A percentile compares a stretch with the other conserved stretches of the same genome.
Conservation (phyloP, 2,329 filamentous ascomycete species). For the Arthrobotrys pseudoclavata region DNA sequence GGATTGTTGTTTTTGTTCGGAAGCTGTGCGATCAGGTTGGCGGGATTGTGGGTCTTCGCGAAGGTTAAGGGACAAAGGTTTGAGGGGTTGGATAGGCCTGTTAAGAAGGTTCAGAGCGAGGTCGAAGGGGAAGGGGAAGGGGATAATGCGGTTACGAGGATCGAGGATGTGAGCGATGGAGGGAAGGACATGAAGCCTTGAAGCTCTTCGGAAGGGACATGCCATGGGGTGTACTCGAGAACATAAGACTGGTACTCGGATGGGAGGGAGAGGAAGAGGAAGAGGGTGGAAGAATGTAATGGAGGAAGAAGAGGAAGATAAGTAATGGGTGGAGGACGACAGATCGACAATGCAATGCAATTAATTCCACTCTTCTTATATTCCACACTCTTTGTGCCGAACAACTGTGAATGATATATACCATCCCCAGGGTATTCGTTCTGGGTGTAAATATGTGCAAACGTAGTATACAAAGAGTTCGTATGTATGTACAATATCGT, state of each 20-base stretch:
- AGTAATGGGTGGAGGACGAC: neutral
- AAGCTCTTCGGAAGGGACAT: no score
- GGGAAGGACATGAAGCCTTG: slow-evolving; percentile 11
- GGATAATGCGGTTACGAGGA: neutral
- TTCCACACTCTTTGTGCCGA: neutral
- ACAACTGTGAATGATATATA: neutral
- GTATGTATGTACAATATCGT: slow-evolving; percentile 26
- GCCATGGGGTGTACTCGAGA: no score
- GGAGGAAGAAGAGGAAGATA: slow-evolving; percentile 7
- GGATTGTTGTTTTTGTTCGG: slow-evolving; percentile 42
- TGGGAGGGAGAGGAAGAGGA: neutral
- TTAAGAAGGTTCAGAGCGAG: slow-evolving; percentile 11
- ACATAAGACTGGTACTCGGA: neutral
- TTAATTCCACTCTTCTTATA: slow-evolving; percentile 13
- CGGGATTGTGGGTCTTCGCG: slow-evolving; percentile 7
- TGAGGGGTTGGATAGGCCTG: slow-evolving; percentile 42
- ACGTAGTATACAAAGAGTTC: slow-evolving; percentile 16
- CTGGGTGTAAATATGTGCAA: slow-evolving; percentile 19
- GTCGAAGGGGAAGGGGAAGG: neutral
- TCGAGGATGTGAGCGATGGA: slow-evolving; percentile 20
- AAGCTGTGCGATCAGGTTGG: slow-evolving; percentile 29
- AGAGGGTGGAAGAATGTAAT: neutral
- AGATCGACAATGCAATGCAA: neutral
- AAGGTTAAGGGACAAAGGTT: slow-evolving; percentile 44
- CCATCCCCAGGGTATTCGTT: neutral